Base-by-base conservation (phyloP, 345 rosid species). In the Bruguiera gymnorhiza region DNA sequence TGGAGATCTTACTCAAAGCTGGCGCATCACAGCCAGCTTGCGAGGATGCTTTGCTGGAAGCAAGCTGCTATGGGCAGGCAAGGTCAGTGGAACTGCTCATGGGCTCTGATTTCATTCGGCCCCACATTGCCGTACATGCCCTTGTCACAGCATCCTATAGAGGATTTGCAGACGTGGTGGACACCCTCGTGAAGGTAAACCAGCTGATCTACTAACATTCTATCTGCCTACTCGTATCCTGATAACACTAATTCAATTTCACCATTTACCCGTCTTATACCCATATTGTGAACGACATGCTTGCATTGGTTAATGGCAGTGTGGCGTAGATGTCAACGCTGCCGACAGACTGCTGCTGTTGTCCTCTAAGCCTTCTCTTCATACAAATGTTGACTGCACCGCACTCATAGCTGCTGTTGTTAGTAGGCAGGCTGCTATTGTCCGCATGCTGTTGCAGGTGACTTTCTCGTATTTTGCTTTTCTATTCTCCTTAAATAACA, bases 11-110 rank as follows among this genome's bases (percentile, higher is more conserved):
- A 77, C 80, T 95, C 30, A 90, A 88, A 76, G 92, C 99, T 0
- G 99, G 98, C 46, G 96, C 96, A 61, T 87, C 89, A 63, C 99
- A 90, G 82, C 88, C 87, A 5, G 92, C 99, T 71, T 95, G 99
- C 70, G 99, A 95, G 85, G 99, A 95, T 80, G 96, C 96, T 70
- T 67, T 95, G 65, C 73, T 89, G 66, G 99, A 86, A 70, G 94
- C 98, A 24, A 83, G 98, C 85, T 86, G 83, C 70, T 89, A 90
- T 57, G 98, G 97, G 55, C 90, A 71, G 58, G 83, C 97, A 21
- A 79, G 80, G 79, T 70, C 79, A 4, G 88, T 85, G 27, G 92
- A 85, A 81, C 79, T 89, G 73, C 96, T 95, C 57, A 85, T 95
- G 89, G 85, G 81, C 64, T 82, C 97, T 76, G 99, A 95, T 82